phyloP scores from a whole-genome alignment of 2,329 filamentous ascomycete species.

The Zasmidium angulare region DNA sequence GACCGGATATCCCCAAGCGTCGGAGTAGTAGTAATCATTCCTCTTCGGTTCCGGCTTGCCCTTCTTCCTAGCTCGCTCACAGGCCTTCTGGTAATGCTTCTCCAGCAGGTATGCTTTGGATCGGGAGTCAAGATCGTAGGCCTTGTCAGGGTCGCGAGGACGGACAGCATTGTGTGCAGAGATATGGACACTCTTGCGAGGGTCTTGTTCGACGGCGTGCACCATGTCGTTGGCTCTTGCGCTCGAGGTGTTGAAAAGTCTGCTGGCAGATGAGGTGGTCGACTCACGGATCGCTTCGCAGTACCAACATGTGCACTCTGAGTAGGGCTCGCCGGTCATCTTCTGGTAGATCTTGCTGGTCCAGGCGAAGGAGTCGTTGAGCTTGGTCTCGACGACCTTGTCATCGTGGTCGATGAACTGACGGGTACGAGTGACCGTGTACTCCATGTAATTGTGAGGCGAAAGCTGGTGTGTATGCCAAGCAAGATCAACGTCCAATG shows the following conservation, averaged over 20 bases:
- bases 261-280: slow-evolving; percentile 51
- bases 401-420: slow-evolving; percentile 80
- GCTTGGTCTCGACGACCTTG: slow-evolving; percentile 69
- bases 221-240: slow-evolving; percentile 36
- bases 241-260: slow-evolving; percentile 46
- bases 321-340: slow-evolving; percentile 65
- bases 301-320: slow-evolving; percentile 80
- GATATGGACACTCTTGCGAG: slow-evolving; percentile 65
- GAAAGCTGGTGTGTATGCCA: slow-evolving; percentile 81
- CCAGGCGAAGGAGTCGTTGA: slow-evolving; percentile 68
- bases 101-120: slow-evolving; percentile 48
- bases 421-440: slow-evolving; percentile 48
- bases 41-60: slow-evolving; percentile 36
- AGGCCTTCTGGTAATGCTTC: slow-evolving; percentile 54
- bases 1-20: slow-evolving; percentile 42
- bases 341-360: slow-evolving; percentile 70
- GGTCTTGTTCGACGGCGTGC: slow-evolving; percentile 48
- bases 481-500: slow-evolving; percentile 70
- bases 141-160: slow-evolving; percentile 26
- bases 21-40: slow-evolving; percentile 40
- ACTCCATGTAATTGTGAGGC: slow-evolving; percentile 62
- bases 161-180: slow-evolving; percentile 69
- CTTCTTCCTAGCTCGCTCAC: slow-evolving; percentile 39
- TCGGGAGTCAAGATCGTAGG: slow-evolving; percentile 18
- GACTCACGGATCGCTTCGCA: slow-evolving; percentile 69